These are phyloP conservation scores for Kuraishia hungarica DNA, from an alignment of 805 yeast species.

Conservation along the genomic window DNA sequence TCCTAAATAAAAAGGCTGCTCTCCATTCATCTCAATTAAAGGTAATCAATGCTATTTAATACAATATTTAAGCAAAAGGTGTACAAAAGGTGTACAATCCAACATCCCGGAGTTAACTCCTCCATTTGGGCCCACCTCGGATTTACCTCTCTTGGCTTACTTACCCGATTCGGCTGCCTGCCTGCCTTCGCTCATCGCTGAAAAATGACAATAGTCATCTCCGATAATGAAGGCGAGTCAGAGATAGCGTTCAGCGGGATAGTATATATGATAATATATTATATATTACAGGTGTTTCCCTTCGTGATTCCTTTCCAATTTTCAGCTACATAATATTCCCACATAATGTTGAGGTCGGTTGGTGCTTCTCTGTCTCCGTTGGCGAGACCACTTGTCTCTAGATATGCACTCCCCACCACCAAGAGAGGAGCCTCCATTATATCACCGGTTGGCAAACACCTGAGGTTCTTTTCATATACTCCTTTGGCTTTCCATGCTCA, in stretches of 20 bases:
- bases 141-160: neutral
- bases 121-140: neutral
- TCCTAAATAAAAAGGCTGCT: no score
- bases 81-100: no score
- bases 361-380: neutral
- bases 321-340: neutral
- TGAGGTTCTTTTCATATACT: constrained; percentile 7
- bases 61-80: no score
- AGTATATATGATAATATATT: no score
- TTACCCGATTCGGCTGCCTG: neutral
- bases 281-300: no score
- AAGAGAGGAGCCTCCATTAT: neutral
- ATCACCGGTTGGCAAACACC: neutral
- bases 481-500: constrained; percentile 58
- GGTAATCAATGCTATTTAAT: no score
- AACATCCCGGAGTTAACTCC: neutral
- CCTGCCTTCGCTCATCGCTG: neutral
- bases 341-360: neutral
- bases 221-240: neutral
- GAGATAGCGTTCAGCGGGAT: neutral
- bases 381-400: neutral
- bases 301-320: no score
- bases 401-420: neutral
- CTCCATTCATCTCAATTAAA: no score
- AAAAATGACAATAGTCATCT: neutral